Base-by-base conservation (phyloP, 371 early-diverging fungal genomes). In the Syncephalastrum contaminatum region DNA sequence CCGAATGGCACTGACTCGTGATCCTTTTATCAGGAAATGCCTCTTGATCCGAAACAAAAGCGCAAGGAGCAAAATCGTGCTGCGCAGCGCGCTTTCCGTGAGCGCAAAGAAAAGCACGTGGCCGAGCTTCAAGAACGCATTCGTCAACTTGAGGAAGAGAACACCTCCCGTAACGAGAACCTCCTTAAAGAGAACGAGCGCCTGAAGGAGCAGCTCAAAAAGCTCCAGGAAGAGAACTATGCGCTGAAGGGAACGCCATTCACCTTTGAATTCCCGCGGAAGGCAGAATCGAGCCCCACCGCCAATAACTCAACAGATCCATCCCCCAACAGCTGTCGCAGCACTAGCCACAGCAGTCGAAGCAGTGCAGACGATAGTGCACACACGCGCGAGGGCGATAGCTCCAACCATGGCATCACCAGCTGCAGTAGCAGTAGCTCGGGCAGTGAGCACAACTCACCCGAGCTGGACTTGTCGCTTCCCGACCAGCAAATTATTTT, bases 11-110 rank as follows among this genome's bases (percentile, higher is more conserved):
- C 49, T 49, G 36, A 49, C 49, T 16, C 36, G 36, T 48, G 48
- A 48, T 48, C 18, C 24, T 19, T n/a, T 22, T 21, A 48, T n/a
- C 18, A 50, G 50, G 50, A 50, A 27, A 18, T 18, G 19, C 14
- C 50, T 8, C 19, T 48, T 41, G 77, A 77, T 40, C 73, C 73
- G 2, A 77, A 77, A 56, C 73, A 79, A 67, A 88, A 88, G 61
- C 82, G 90, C 51, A 85, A 86, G 15, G 90, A 88, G 5, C 89
- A 90, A 67, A 90, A 90, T 60, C 70, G 90, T 52, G 88, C 87
- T 10, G 90, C 90, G 5, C 90, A 90, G 60, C 71, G 89, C 8
- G 90, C 90, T 2, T 90, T 90, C 62, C 72, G 90, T 48, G 87
- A 90, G 52, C 84, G 90, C 47, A 85, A 86, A 67, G 87, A 88